These are phyloP conservation scores for Mycena crocata DNA, from an alignment of 768 basidiomycete genomes.

Conservation along the genomic window DNA sequence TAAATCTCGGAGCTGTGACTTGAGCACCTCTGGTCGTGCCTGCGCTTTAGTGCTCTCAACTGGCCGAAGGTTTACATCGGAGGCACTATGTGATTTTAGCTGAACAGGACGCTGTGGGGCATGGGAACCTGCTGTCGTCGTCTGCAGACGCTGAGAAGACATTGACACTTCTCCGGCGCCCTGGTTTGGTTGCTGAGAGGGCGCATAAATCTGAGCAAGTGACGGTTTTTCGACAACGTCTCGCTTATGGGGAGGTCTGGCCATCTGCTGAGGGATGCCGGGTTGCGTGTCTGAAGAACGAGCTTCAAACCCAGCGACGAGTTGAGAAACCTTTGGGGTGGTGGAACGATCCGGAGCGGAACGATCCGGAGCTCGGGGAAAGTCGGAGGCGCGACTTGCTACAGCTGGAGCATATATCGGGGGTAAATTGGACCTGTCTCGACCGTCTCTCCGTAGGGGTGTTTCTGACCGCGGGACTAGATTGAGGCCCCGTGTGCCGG, in stretches of 20 bases:
- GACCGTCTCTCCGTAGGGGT: slow-evolving; percentile 12
- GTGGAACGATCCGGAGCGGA: slow-evolving; percentile 15
- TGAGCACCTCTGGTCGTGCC: slow-evolving; percentile 12
- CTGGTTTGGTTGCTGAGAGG: slow-evolving; percentile 8
- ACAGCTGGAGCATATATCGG: slow-evolving; percentile 26
- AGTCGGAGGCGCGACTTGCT: slow-evolving; percentile 3
- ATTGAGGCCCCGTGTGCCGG: neutral
- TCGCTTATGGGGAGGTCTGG: slow-evolving; percentile 5
- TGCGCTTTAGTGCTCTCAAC: slow-evolving; percentile 10
- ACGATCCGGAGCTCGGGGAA: slow-evolving; percentile 7
- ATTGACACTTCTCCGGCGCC: neutral
- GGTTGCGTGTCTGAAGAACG: slow-evolving; percentile 22
- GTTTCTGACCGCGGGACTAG: slow-evolving; percentile 19
- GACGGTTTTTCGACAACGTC: slow-evolving; percentile 14
- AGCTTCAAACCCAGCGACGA: slow-evolving; percentile 33
- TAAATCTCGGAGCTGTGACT: slow-evolving; percentile 24
- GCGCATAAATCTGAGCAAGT: slow-evolving; percentile 7
- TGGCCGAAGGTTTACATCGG: slow-evolving; percentile 5
- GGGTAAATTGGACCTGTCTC: slow-evolving; percentile 21
- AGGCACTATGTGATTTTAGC: neutral
- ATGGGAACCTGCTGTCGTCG: neutral
- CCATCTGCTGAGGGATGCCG: neutral
- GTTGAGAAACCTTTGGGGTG: slow-evolving; percentile 28
- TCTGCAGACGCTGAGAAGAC: slow-evolving; percentile 7
- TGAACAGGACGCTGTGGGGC: slow-evolving; percentile 4